Evolutionary conservation across 2,329 filamentous ascomycete species (phyloP).

Genomic region (Trichoderma afroharzianum): DNA sequence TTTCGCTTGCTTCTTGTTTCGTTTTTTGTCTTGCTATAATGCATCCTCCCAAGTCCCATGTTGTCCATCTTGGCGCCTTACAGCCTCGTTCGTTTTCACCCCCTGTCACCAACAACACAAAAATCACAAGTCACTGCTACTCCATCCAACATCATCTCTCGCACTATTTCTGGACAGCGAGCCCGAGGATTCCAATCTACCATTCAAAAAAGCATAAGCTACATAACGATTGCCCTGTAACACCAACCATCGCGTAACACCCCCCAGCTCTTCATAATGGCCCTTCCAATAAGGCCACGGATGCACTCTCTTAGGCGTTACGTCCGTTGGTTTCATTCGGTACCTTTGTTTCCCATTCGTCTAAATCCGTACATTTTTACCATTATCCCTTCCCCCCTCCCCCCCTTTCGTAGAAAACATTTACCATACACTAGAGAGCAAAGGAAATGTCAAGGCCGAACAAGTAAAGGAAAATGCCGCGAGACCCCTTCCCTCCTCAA

Average conservation of each 20-base stretch:
- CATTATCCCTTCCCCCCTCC: neutral
- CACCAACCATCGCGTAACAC: neutral
- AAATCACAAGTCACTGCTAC: neutral
- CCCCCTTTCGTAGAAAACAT: neutral
- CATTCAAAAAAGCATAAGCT: neutral
- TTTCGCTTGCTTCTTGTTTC: no score
- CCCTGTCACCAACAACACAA: neutral
- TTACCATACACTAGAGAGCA: neutral
- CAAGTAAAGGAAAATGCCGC: neutral
- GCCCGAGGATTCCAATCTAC: neutral
- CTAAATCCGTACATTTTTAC: neutral
- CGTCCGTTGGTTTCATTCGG: neutral
- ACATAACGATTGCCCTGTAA: neutral
- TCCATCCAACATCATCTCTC: neutral
- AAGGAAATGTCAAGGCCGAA: neutral
- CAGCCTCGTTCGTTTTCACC: neutral
- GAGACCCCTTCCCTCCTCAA: neutral
- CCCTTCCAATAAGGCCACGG: neutral
- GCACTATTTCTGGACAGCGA: neutral
- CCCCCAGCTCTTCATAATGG: neutral
- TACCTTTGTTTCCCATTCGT: neutral
- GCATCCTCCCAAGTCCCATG: neutral
- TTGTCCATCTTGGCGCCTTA: neutral
- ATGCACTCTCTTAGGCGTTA: neutral
- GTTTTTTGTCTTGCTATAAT: neutral